phyloP scores from a whole-genome alignment of 768 basidiomycete species.

The Suillus discolor region DNA sequence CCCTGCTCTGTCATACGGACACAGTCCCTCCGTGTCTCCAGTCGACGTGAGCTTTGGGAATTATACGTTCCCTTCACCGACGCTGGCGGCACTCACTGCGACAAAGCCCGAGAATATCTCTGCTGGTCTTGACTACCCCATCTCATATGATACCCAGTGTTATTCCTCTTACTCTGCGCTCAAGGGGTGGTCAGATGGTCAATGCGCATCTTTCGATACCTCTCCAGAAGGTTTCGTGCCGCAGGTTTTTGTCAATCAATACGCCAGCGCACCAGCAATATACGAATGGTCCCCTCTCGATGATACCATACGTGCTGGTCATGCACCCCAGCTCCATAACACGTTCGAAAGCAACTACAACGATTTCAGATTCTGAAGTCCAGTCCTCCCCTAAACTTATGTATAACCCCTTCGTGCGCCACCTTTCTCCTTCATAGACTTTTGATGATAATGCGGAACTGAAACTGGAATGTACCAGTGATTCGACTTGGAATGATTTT shows the following conservation, averaged over 20 bases:
- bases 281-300: constrained; percentile 30
- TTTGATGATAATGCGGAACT: not conserved
- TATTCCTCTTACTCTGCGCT: constrained; percentile 22
- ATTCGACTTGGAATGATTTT: not conserved
- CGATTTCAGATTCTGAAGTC: not conserved
- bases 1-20: constrained; percentile 23
- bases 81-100: constrained; percentile 18
- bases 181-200: constrained; percentile 30
- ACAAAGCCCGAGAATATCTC: constrained; percentile 13
- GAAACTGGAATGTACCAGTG: constrained; percentile 1
- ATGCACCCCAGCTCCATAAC: not conserved
- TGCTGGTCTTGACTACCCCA: constrained; percentile 8
- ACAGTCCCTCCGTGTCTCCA: constrained; percentile 30
- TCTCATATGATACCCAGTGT: constrained; percentile 14
- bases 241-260: constrained; percentile 31
- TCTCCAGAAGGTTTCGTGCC: constrained; percentile 23
- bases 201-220: constrained; percentile 10
- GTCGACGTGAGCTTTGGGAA: constrained; percentile 25
- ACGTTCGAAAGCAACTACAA: constrained; percentile 1
- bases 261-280: constrained; percentile 13
- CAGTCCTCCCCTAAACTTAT: not conserved
- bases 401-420: not conserved
- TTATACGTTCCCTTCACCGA: constrained; percentile 22
- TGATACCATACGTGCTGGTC: constrained; percentile 13
- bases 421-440: constrained; percentile 2